Percentiles rank a stretch among this genome's conserved stretches.
Conservation (phyloP, 2,329 filamentous ascomycete genomes). For the Colletotrichum somersetense region DNA sequence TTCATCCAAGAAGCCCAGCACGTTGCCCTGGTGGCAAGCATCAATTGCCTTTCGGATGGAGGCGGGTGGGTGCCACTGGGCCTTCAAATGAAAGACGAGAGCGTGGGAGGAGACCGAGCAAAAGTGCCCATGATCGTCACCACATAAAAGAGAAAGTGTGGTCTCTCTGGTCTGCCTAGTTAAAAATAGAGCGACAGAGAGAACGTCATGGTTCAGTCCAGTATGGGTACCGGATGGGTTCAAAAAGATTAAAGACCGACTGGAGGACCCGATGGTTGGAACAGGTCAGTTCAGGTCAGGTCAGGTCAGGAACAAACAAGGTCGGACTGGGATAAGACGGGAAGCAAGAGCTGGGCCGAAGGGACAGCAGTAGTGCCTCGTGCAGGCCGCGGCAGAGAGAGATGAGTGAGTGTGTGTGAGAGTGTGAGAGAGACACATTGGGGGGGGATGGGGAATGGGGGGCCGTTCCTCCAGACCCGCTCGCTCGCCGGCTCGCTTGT, state of each 20-base stretch:
- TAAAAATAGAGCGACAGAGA: conserved; percentile 43
- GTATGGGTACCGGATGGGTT: conserved; percentile 36
- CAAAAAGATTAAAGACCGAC: conserved; percentile 40
- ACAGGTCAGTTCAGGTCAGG: conserved; percentile 13
- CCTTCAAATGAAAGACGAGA: conserved; percentile 51
- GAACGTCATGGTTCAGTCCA: conserved; percentile 41
- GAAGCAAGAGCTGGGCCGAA: conserved; percentile 21
- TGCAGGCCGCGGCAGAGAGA: conserved; percentile 6
- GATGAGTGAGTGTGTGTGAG: no score
- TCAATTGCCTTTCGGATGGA: conserved; percentile 38
- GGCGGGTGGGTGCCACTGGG: conserved; percentile 40
- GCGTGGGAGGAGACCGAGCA: conserved; percentile 50
- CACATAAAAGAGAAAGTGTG: conserved; percentile 46
- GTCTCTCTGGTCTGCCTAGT: conserved; percentile 29
- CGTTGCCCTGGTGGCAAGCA: conserved; percentile 49
- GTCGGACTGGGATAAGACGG: conserved; percentile 28
- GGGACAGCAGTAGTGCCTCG: conserved; percentile 26
- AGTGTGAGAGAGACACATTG: conserved; percentile 37
- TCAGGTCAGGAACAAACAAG: conserved; percentile 32
- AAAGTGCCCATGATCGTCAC: conserved; percentile 54
- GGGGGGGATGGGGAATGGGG: conserved; percentile 22
- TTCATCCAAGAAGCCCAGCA: conserved; percentile 42
- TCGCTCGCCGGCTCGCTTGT: conserved; percentile 8
- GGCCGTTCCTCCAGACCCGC: conserved; percentile 24
- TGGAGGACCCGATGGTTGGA: conserved; percentile 22